These are phyloP conservation scores for Talaromyces thailandensis DNA, from an alignment of 495 filamentous ascomycete species.

Conservation along the genomic window DNA sequence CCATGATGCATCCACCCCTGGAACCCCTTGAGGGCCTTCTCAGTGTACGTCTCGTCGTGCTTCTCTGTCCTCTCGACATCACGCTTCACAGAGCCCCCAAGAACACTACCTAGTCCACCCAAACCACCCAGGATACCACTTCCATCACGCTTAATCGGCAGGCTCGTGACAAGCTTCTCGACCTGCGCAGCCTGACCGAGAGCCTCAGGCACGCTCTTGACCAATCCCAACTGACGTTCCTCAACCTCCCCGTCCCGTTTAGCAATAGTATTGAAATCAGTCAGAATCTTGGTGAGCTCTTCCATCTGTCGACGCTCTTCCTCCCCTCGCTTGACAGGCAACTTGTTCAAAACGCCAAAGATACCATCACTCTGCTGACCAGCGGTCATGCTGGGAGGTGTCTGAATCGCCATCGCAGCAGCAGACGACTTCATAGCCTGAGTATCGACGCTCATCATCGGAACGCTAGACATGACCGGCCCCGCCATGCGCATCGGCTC, in stretches of 20 bases:
- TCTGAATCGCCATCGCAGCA: background rate
- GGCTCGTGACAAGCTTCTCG: background rate
- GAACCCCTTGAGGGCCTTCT: background rate
- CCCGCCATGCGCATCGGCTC: conserved; percentile 1
- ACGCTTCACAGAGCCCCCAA: background rate
- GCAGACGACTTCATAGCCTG: conserved; percentile 4
- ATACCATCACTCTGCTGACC: background rate
- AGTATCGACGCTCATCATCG: background rate
- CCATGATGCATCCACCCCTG: background rate
- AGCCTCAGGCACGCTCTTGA: background rate
- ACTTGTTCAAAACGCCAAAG: conserved; percentile 1
- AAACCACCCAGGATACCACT: background rate
- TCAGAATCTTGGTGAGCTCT: background rate
- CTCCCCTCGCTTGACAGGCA: background rate
- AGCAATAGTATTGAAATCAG: background rate
- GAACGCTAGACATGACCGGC: background rate
- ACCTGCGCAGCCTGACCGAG: background rate
- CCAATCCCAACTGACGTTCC: background rate
- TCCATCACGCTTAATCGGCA: conserved; percentile 1
- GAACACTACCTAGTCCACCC: background rate
- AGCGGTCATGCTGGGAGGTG: background rate
- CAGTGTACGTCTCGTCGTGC: background rate
- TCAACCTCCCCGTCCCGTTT: background rate
- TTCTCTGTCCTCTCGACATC: background rate
- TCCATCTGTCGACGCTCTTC: background rate